phyloP scores from a whole-genome alignment of 441 rosid species.

The Breynia disticha region DNA sequence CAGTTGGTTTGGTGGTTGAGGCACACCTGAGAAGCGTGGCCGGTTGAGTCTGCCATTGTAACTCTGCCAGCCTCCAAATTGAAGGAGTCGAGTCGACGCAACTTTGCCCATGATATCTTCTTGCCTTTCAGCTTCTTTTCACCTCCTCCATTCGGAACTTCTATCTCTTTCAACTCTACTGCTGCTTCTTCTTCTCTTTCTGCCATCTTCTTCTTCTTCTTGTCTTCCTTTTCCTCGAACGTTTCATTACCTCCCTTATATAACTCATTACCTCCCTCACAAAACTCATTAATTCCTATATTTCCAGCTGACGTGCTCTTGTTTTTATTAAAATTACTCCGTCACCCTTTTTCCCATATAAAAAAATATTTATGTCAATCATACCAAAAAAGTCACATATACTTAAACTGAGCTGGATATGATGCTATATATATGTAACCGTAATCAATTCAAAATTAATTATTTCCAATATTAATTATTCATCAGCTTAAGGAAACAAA shows the following conservation, averaged over 20 bases:
- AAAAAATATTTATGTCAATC: too few species aligned
- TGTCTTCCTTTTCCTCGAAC: neutral
- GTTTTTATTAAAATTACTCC: too few species aligned
- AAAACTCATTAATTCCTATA: neutral
- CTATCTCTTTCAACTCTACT: neutral
- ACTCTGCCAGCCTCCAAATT: constrained; percentile 50
- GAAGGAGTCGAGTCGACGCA: constrained; percentile 53
- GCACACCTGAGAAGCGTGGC: constrained; percentile 23
- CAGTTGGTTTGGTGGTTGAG: neutral
- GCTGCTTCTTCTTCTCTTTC: constrained; percentile 1
- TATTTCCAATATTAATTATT: too few species aligned
- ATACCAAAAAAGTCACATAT: too few species aligned
- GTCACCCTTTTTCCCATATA: too few species aligned
- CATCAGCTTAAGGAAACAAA: too few species aligned
- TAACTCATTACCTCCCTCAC: neutral
- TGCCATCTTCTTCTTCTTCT: neutral
- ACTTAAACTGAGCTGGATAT: too few species aligned
- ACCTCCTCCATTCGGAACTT: neutral
- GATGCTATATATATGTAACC: too few species aligned
- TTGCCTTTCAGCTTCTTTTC: constrained; percentile 25
- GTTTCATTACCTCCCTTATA: neutral
- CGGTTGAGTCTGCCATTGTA: constrained; percentile 9
- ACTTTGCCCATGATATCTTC: constrained; percentile 50
- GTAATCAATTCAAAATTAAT: too few species aligned
- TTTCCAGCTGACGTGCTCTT: too few species aligned